Conservation (phyloP, 2,329 filamentous ascomycete species). For the Chaetomiaceae sp. region DNA sequence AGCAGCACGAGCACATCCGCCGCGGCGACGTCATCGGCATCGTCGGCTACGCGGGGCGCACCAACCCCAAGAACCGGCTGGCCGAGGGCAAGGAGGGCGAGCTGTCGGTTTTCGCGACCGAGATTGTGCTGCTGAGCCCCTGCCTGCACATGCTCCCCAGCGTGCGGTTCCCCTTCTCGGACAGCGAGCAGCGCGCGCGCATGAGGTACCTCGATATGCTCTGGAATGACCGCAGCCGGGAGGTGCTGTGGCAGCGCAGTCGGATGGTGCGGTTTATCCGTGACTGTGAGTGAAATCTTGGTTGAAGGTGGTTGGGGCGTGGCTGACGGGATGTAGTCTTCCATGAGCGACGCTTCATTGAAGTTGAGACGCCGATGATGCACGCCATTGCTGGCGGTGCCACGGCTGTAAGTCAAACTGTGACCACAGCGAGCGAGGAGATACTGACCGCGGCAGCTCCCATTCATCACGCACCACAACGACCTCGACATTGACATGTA, state of each 20-base stretch:
- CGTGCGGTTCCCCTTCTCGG: slow-evolving; percentile 92
- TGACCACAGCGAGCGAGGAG: no score
- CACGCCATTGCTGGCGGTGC: slow-evolving; percentile 93
- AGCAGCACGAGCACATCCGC: slow-evolving; percentile 84
- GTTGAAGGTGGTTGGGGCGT: not conserved
- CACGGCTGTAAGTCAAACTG: slow-evolving; percentile 54
- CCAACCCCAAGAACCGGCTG: slow-evolving; percentile 85
- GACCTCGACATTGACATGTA: slow-evolving; percentile 92
- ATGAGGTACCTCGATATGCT: slow-evolving; percentile 94
- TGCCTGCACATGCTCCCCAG: slow-evolving; percentile 88
- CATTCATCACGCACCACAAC: slow-evolving; percentile 94
- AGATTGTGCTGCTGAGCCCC: slow-evolving; percentile 81
- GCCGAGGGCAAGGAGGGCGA: slow-evolving; percentile 76
- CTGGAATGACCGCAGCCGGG: slow-evolving; percentile 84
- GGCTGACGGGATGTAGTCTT: slow-evolving; percentile 47
- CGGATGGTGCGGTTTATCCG: slow-evolving; percentile 89
- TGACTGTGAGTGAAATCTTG: slow-evolving; percentile 42
- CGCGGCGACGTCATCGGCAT: slow-evolving; percentile 92
- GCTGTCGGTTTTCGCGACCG: slow-evolving; percentile 85
- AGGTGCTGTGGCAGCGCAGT: slow-evolving; percentile 78
- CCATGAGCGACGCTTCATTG: slow-evolving; percentile 80
- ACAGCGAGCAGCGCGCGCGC: slow-evolving; percentile 87
- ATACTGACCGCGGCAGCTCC: slow-evolving; percentile 46
- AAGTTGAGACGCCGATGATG: slow-evolving; percentile 97
- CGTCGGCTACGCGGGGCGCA: slow-evolving; percentile 77